These are phyloP conservation scores for Leptodermis oblonga DNA, from an alignment of 257 asterid genomes.

Conservation along the genomic window DNA sequence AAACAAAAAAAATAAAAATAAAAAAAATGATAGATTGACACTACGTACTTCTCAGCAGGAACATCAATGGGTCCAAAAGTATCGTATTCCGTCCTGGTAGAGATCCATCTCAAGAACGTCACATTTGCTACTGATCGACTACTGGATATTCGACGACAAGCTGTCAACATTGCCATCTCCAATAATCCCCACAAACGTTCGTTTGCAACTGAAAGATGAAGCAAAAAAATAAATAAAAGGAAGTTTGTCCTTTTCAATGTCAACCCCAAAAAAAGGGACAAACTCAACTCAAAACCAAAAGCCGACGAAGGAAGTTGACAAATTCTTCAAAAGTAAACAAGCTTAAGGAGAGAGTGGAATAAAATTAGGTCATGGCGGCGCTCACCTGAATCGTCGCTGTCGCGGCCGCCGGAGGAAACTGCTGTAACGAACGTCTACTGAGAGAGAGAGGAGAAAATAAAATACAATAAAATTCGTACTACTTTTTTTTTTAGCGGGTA, in stretches of 20 bases:
- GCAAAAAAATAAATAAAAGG: background rate
- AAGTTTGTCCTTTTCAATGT: background rate
- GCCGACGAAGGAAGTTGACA: too few species aligned
- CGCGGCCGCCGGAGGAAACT: slow-evolving; percentile 1
- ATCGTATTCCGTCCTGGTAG: slow-evolving; percentile 83
- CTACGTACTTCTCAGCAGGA: slow-evolving; percentile 63
- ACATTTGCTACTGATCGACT: slow-evolving; percentile 27
- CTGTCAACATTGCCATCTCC: slow-evolving; percentile 51
- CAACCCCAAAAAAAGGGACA: too few species aligned
- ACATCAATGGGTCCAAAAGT: slow-evolving; percentile 93
- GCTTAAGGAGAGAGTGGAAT: background rate
- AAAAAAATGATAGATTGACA: background rate
- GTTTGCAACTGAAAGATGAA: background rate
- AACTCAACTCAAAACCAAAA: background rate
- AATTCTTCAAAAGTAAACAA: background rate
- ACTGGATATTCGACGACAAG: slow-evolving; percentile 51
- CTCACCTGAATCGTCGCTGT: background rate
- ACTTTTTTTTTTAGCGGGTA: background rate
- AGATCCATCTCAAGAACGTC: slow-evolving; percentile 52
- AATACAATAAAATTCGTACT: background rate
- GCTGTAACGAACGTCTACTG: background rate
- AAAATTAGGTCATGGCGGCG: background rate
- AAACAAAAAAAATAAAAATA: background rate
- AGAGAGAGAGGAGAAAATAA: background rate
- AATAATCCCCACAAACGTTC: background rate